These are phyloP conservation scores for Withania somnifera DNA, from an alignment of 305 asterid species.

Conservation along the genomic window DNA sequence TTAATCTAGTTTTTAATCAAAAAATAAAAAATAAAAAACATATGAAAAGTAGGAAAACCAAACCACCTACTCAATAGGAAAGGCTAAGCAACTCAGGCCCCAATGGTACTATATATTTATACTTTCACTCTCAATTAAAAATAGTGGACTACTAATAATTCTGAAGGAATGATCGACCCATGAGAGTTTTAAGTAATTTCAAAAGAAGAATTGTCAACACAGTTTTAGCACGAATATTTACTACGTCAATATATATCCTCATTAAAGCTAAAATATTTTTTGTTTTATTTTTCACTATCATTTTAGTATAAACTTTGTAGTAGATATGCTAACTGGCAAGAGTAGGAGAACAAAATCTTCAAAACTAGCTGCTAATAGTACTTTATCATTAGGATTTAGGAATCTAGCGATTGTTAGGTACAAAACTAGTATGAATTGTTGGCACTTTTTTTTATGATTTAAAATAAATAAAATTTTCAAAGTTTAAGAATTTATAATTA, in stretches of 20 bases:
- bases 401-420: not conserved
- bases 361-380: not conserved
- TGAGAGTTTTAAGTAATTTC: not conserved
- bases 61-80: not conserved
- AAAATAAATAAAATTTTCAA: too few species aligned
- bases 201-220: not conserved
- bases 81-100: not conserved
- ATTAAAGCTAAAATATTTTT: not conserved
- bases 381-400: not conserved
- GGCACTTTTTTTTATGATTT: too few species aligned
- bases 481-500: too few species aligned
- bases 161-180: not conserved
- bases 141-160: not conserved
- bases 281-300: not conserved
- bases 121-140: not conserved
- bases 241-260: not conserved
- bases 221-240: not conserved
- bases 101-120: not conserved
- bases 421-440: too few species aligned
- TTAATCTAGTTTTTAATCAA: not conserved
- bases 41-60: not conserved
- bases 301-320: not conserved
- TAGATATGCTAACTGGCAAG: not conserved
- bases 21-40: too few species aligned
- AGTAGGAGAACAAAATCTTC: slow-evolving; percentile 1